Conservation (phyloP, 768 basidiomycete species). For the Hydnomerulius pinastri region DNA sequence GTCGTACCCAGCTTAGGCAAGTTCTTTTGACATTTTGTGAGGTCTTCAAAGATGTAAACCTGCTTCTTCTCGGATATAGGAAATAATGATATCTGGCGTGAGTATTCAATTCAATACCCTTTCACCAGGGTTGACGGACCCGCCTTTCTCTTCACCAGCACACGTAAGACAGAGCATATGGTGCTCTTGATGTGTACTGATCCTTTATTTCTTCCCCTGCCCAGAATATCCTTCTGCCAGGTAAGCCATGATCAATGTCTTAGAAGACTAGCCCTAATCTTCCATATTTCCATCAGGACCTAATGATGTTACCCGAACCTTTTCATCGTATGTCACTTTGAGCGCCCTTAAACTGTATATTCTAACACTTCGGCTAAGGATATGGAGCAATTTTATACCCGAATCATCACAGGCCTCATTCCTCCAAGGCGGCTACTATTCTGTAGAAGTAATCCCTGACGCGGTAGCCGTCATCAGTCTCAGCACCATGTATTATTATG, state of each 20-base stretch:
- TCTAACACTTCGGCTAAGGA: constrained; percentile 41
- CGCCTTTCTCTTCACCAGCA: constrained; percentile 39
- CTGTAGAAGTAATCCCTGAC: constrained; percentile 76
- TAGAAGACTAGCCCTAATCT: constrained; percentile 5
- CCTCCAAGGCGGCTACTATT: constrained; percentile 84
- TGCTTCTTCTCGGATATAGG: constrained; percentile 49
- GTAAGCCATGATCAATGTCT: constrained; percentile 31
- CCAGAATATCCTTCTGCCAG: constrained; percentile 69
- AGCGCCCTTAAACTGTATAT: background rate
- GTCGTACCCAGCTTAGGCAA: constrained; percentile 80
- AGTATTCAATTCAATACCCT: constrained; percentile 31
- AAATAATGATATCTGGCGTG: constrained; percentile 92
- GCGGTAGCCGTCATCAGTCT: constrained; percentile 77
- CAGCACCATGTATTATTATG: constrained; percentile 91
- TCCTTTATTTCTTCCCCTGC: background rate
- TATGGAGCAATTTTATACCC: constrained; percentile 84
- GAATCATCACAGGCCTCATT: constrained; percentile 75
- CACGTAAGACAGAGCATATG: constrained; percentile 46
- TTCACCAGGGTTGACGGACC: constrained; percentile 9
- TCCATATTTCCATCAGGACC: constrained; percentile 47
- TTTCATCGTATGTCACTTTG: constrained; percentile 55
- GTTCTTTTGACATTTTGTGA: constrained; percentile 17
- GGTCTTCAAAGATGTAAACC: background rate
- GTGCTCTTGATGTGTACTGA: background rate
- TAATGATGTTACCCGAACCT: constrained; percentile 68